Evolutionary conservation across 2,329 filamentous ascomycete species (phyloP), one percentile per base, ranked within the genome.

Genomic region (Fusarium proliferatum): DNA sequence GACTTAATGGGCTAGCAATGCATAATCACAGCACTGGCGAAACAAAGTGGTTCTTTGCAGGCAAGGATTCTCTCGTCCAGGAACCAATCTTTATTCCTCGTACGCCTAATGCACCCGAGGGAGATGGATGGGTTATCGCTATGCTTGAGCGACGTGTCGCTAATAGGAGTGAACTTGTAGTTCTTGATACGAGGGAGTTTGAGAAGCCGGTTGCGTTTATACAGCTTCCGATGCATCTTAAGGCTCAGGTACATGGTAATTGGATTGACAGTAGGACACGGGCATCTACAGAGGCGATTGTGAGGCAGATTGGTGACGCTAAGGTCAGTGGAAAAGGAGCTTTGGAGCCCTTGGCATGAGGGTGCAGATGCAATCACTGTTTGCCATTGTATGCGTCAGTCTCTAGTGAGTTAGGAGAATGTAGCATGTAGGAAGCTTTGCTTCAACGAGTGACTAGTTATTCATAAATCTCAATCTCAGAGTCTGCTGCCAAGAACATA

Each of bases 1-100:
- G 63, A 0, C 57, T 68, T 1, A 74, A 73, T 2, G 61, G 67
- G 2, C 2, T 62, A 0, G 69, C 62, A 4, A 67, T 72, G 69
- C 69, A 67, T 9, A 64, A 34, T 5, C 38, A 64, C 30, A 28
- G 21, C n/a, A 71, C 63, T 0, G 70, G 70, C 0, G 16, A 73
- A 2, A 65, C 56, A 1, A 33, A 28, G 3, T 61, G 57, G 62
- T 73, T 65, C 13, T 68, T 63, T 3, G 62, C 70, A 3, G 72
- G 70, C 19, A 51, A 70, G 23, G 52, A 68, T 5, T 61, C 55
- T 12, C 16, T 67, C 0, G 64, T 68, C 2, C 60, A 73, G 11
- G 72, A 74, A 2, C 72, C 72, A 1, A 51, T 68, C 15, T 74
- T 74, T 19, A 56, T 74, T 17, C 72, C 72, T 2, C 60, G 70